Conservation (phyloP, 164 flowering plant genomes). For the Brasenia schreberi region DNA sequence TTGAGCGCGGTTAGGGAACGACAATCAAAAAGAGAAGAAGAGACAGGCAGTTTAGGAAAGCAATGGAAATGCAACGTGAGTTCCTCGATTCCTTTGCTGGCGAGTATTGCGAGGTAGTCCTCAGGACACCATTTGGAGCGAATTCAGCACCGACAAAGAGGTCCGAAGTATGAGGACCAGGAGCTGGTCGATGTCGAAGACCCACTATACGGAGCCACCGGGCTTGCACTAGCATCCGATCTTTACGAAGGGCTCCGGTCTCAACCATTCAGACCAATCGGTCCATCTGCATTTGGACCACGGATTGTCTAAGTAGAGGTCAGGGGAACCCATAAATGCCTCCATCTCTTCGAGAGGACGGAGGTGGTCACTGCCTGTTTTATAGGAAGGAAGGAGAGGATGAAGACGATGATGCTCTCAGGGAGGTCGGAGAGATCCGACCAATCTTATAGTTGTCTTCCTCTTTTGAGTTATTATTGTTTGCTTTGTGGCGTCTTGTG, state of each 20-base stretch:
- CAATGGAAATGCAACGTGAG: too few relatives aligned
- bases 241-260: background rate
- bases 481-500: too few relatives aligned
- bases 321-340: background rate
- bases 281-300: background rate
- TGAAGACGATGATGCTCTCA: background rate
- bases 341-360: conserved; percentile 4
- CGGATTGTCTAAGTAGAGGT: background rate
- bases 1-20: too few relatives aligned
- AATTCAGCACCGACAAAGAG: too few relatives aligned
- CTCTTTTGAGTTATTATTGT: too few relatives aligned
- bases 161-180: background rate
- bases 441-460: too few relatives aligned
- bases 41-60: background rate
- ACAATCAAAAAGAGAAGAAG: too few relatives aligned
- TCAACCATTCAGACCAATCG: background rate
- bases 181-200: background rate
- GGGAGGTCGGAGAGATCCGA: background rate
- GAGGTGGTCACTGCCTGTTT: conserved; percentile 1
- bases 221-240: background rate
- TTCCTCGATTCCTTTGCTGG: background rate
- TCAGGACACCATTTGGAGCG: too few relatives aligned
- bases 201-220: background rate
- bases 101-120: background rate
- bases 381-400: background rate